Evolutionary conservation across 2,329 filamentous ascomycete genomes (phyloP).

Genomic region (Sporothrix dimorphospora): DNA sequence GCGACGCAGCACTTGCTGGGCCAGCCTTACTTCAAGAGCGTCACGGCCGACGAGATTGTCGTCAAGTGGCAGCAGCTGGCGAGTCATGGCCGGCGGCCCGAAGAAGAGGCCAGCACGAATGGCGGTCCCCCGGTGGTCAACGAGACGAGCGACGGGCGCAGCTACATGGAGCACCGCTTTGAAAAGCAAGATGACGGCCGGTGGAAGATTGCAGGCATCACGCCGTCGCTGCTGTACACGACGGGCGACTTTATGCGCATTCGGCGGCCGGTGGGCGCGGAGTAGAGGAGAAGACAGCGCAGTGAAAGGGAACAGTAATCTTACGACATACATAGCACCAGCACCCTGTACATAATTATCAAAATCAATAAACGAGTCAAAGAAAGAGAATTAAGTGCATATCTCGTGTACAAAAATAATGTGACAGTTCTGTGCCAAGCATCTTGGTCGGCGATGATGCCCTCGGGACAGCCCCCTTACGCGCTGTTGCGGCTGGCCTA

Average conservation of each 20-base stretch:
- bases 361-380: no score
- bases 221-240: constrained; percentile 11
- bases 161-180: constrained; percentile 13
- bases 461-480: no score
- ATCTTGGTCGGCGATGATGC: neutral
- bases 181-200: neutral
- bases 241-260: constrained; percentile 15
- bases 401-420: neutral
- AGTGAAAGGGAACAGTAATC: no score
- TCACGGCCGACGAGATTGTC: neutral
- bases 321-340: no score
- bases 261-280: neutral
- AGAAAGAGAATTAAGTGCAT: no score
- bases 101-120: neutral
- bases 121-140: neutral
- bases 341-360: no score
- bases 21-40: neutral
- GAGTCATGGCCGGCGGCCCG: neutral
- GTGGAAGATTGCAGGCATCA: constrained; percentile 17
- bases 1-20: neutral
- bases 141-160: constrained; percentile 10
- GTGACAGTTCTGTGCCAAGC: neutral
- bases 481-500: neutral
- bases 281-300: no score
- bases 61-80: constrained; percentile 7